Evolutionary conservation across 768 basidiomycete species (phyloP), one percentile per base, ranked within the genome.

Genomic region (Boletus reticulatus): DNA sequence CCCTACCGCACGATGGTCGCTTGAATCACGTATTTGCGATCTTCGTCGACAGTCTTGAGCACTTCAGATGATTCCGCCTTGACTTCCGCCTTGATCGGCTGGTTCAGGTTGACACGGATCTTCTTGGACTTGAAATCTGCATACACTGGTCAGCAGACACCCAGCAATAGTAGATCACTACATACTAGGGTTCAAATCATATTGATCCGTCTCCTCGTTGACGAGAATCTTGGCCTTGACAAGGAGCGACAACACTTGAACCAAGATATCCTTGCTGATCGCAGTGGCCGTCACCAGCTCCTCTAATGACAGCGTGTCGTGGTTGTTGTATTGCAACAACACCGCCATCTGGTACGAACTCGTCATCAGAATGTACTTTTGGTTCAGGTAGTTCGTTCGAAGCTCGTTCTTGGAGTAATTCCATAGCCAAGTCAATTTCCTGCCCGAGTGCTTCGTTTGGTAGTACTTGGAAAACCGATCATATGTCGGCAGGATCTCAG

Each of bases 381-480:
- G 93, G 66, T 87, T 88, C 51, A 92, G 79, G 73, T 97, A 94
- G 67, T 90, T 94, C 60, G 95, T 95, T 53, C 89, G 84, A 7
- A 99, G 81, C 70, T 99, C 97, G 74, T 95, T 95, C 78, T 96
- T 96, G 52, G 88, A 94, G 71, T 95, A 92, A 67, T 98, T 96
- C 97, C 97, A 99, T 11, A 98, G 76, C 96, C 96, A 99, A 0
- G 92, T 95, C 42, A 99, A 81, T 68, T 96, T 96, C 57, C 96
- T 88, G 14, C 94, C 96, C 3, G 88, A 91, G 71, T 96, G 93
- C 72, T 95, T 94, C 67, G 85, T 85, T 67, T 92, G 89, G 71
- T 98, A 98, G 77, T 94, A 98, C 57, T 86, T 84, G 59, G 86
- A 84, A 80, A 98, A 99, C 43, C 92, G 84, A 55, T 95, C 89